Percentiles rank a stretch among this genome's conserved stretches.
phyloP scores from a whole-genome alignment of 129 eudicot genomes.

The Flaveria robusta region DNA sequence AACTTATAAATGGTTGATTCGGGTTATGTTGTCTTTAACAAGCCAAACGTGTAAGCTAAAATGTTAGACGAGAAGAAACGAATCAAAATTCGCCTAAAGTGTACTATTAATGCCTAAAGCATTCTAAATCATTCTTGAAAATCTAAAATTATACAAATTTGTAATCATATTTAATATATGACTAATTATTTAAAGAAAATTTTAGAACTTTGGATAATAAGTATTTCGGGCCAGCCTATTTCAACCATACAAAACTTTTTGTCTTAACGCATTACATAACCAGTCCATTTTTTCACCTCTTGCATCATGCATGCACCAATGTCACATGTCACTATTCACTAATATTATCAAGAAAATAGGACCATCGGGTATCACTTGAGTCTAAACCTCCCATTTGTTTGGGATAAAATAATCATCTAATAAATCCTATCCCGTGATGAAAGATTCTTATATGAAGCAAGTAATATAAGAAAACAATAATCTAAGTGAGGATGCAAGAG shows the following conservation, averaged over 20 bases:
- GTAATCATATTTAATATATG: not conserved
- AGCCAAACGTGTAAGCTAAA: not conserved
- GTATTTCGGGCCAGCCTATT: not conserved
- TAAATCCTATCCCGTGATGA: not conserved
- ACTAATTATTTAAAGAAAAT: not conserved
- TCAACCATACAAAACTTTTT: not conserved
- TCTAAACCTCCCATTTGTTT: not conserved
- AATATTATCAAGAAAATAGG: not conserved
- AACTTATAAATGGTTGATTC: not conserved
- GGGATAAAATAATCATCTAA: not conserved
- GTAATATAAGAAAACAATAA: not conserved
- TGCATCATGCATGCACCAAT: constrained; percentile 3
- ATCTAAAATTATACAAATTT: not conserved
- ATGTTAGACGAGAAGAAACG: not conserved
- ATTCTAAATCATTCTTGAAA: not conserved
- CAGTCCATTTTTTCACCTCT: not conserved
- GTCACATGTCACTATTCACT: not conserved
- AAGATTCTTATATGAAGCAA: not conserved
- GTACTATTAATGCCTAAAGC: not conserved
- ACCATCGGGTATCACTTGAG: not conserved
- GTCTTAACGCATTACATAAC: not conserved
- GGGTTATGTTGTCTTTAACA: not conserved
- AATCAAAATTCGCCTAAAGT: not conserved
- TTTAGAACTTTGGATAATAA: not conserved
- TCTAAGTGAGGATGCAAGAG: not conserved